Percentiles rank a stretch among this genome's conserved stretches.
Evolutionary conservation across 148 eudicot species (phyloP).

Genomic region (Heliamphora exappendiculata): DNA sequence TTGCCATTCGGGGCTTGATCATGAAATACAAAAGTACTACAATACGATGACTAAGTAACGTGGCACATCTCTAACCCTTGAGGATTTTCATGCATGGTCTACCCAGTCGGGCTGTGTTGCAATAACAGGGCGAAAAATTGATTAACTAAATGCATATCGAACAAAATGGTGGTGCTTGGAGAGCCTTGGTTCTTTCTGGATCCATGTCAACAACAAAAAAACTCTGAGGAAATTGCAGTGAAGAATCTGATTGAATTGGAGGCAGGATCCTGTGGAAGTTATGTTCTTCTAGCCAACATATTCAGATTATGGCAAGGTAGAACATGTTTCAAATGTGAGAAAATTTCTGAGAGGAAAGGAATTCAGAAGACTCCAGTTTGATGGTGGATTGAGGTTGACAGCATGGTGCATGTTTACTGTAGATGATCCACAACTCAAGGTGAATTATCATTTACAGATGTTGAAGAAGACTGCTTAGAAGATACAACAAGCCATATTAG

Average conservation of each 20-base stretch:
- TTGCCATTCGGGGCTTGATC: conserved; percentile 34
- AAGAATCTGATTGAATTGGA: conserved; percentile 28
- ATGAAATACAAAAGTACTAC: conserved; percentile 25
- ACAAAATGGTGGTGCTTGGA: conserved; percentile 26
- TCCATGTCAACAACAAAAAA: conserved; percentile 12
- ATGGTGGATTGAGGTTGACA: conserved; percentile 39
- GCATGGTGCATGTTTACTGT: conserved; percentile 34
- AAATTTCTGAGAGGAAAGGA: conserved; percentile 29
- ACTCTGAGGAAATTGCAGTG: conserved; percentile 25
- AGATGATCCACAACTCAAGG: conserved; percentile 25
- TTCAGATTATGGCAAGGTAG: conserved; percentile 27
- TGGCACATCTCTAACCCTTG: conserved; percentile 22
- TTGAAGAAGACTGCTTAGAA: conserved; percentile 14
- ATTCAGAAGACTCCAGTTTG: conserved; percentile 32
- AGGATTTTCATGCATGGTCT: conserved; percentile 34
- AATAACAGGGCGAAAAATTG: conserved; percentile 26
- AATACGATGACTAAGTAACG: conserved; percentile 27
- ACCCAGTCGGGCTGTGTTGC: conserved; percentile 30
- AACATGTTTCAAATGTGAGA: conserved; percentile 22
- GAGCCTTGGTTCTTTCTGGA: conserved; percentile 30
- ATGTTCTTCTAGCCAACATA: conserved; percentile 31
- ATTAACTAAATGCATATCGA: conserved; percentile 23
- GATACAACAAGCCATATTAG: conserved; percentile 10
- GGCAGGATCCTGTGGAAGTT: conserved; percentile 24
- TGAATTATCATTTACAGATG: conserved; percentile 9